Evolutionary conservation across 2,329 filamentous ascomycete species (phyloP).

Genomic region (Ascomycota sp.): DNA sequence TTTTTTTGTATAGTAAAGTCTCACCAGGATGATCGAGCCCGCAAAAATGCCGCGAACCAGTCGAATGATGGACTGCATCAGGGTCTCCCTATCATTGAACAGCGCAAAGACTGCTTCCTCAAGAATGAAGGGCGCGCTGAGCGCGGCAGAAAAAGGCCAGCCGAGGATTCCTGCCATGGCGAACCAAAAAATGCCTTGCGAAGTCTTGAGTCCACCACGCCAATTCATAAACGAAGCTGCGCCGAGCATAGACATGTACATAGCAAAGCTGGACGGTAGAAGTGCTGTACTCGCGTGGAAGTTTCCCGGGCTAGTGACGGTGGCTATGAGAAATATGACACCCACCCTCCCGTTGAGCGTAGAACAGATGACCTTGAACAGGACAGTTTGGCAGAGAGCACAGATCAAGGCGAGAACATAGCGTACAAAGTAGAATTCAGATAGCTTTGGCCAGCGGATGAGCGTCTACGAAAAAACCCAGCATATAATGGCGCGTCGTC

Average conservation of each 20-base stretch:
- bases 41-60: conserved; percentile 47
- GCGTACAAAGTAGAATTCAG: conserved; percentile 78
- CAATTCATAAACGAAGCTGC: conserved; percentile 82
- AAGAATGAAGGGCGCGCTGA: conserved; percentile 59
- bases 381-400: conserved; percentile 59
- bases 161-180: conserved; percentile 68
- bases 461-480: neutral
- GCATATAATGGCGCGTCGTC: neutral
- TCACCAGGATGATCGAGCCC: conserved; percentile 48
- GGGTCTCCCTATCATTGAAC: conserved; percentile 33
- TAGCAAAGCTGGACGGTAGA: conserved; percentile 85
- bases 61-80: conserved; percentile 38
- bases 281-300: conserved; percentile 80
- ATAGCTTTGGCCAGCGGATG: conserved; percentile 17
- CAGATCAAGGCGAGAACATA: conserved; percentile 55
- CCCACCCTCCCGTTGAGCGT: conserved; percentile 69
- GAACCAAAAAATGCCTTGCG: conserved; percentile 77
- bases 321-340: conserved; percentile 61
- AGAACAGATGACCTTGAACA: conserved; percentile 59
- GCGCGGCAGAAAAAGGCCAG: conserved; percentile 81
- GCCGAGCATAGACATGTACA: conserved; percentile 81
- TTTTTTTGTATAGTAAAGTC: conserved; percentile 8
- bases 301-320: conserved; percentile 69
- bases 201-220: conserved; percentile 58
- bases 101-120: conserved; percentile 49